Evolutionary conservation across 768 basidiomycete genomes (phyloP), one percentile per base, ranked within the genome.

Genomic region (Leucosporidium creatinivorum): DNA sequence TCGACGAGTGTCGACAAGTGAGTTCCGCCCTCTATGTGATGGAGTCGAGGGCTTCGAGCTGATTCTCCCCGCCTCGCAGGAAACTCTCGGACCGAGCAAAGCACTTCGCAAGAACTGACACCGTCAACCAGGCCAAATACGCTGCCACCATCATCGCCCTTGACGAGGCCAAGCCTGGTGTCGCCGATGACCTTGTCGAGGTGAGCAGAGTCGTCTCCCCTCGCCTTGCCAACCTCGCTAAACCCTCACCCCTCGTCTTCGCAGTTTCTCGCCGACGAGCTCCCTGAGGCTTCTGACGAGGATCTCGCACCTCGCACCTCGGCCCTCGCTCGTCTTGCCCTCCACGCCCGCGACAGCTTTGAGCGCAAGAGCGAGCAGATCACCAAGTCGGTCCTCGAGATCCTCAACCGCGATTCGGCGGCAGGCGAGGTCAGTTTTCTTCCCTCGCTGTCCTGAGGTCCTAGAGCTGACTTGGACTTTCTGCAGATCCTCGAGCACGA

Each of bases 331-430:
- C 88, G 96, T 75, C 77, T 96, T 31, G 86, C 89, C 0, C 82
- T 83, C 15, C 83, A 84, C 47, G 83, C 84, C 1, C 86, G 87
- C 0, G 83, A 85, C 21, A 84, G 85, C 4, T 92, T 97, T 68
- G 92, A 97, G 76, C 80, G 82, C 48, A 85, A 83, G 77, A 89
- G 89, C 76, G 88, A 89, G 33, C 81, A 83, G 19, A 83, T 97
- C 58, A 87, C 87, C 78, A 77, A 80, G 0, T 88, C 88, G 76
- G 78, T 93, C 36, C 65, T 77, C 62, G 64, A 76, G 25, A 67
- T 76, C 3, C 67, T 79, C 62, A 69, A 73, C 25, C 52, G 69
- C 31, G 63, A 58, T 2, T 61, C 73, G 0, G 69, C 67, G 1
- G 69, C 71, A 0, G 60, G 63, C 7, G 75, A 74, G 58, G 77